Percentiles rank a stretch among this genome's conserved stretches.
Evolutionary conservation across 2,329 filamentous ascomycete species (phyloP).

Genomic region (Aspergillus terreus): DNA sequence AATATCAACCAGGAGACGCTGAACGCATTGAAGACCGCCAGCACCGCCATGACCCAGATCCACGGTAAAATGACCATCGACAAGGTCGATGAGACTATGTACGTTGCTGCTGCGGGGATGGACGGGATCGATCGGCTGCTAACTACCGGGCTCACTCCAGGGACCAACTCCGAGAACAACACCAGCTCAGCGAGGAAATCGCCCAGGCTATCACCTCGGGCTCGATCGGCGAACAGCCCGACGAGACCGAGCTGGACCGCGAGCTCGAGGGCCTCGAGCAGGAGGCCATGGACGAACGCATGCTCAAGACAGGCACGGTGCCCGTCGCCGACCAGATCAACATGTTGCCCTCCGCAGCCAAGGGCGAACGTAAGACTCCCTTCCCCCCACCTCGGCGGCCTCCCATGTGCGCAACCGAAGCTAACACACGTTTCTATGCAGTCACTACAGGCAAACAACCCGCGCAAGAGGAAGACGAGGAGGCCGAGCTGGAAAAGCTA

Average conservation of each 20-base stretch:
- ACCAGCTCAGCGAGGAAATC: conserved; percentile 90
- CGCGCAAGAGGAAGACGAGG: conserved; percentile 84
- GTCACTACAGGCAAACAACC: conserved; percentile 47
- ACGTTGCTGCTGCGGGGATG: conserved; percentile 39
- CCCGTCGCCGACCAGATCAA: conserved; percentile 76
- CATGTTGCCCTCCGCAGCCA: conserved; percentile 70
- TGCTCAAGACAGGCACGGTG: conserved; percentile 82
- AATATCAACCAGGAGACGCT: conserved; percentile 99
- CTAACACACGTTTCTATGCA: conserved; percentile 14
- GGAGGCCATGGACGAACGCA: conserved; percentile 87
- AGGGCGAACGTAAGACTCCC: conserved; percentile 66
- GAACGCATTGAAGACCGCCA: conserved; percentile 87
- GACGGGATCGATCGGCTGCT: conserved; percentile 4
- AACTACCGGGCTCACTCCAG: conserved; percentile 44
- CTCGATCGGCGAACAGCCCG: conserved; percentile 64
- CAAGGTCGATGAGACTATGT: conserved; percentile 95
- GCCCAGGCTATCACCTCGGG: conserved; percentile 75
- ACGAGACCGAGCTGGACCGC: conserved; percentile 81
- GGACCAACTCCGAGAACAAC: conserved; percentile 88
- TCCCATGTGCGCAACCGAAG: neutral
- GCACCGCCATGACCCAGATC: conserved; percentile 87
- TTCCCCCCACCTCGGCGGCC: neutral
- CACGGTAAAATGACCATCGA: conserved; percentile 87
- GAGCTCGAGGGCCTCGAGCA: conserved; percentile 87
- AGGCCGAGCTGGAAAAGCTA: conserved; percentile 86